These are phyloP conservation scores for Pyrus communis DNA, from an alignment of 306 rosid genomes.

Conservation along the genomic window DNA sequence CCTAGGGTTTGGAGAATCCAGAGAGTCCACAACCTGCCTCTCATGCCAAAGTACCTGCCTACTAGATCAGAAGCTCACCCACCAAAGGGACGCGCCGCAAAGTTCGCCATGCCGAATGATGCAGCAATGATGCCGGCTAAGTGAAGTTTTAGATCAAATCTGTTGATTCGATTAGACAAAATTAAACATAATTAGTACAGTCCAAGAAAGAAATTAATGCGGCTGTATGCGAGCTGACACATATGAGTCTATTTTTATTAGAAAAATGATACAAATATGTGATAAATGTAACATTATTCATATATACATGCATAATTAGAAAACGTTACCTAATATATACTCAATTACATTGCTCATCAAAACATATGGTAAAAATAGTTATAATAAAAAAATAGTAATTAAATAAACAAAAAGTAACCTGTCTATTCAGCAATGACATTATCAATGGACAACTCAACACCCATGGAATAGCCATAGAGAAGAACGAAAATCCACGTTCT, in stretches of 20 bases:
- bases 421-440: conserved; percentile 85
- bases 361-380: neutral
- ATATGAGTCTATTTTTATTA: too few relatives aligned
- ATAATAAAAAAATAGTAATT: neutral
- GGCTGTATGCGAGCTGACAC: too few relatives aligned
- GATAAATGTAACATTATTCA: too few relatives aligned
- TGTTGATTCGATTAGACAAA: neutral
- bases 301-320: too few relatives aligned
- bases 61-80: conserved; percentile 59
- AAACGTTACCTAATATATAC: too few relatives aligned
- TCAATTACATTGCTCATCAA: neutral
- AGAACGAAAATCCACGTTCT: conserved; percentile 85
- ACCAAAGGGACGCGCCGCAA: conserved; percentile 76
- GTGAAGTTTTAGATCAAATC: conserved; percentile 67
- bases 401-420: conserved; percentile 30
- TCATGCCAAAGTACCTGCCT: conserved; percentile 68
- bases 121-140: conserved; percentile 86
- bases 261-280: too few relatives aligned
- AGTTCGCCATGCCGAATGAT: conserved; percentile 85
- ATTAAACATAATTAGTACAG: neutral
- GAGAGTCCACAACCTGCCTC: conserved; percentile 72
- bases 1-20: conserved; percentile 80
- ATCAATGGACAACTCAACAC: conserved; percentile 81
- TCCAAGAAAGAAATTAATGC: neutral
- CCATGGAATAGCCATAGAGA: conserved; percentile 90